phyloP scores from a whole-genome alignment of 495 filamentous ascomycete species.

The Lophiotrema nucula region DNA sequence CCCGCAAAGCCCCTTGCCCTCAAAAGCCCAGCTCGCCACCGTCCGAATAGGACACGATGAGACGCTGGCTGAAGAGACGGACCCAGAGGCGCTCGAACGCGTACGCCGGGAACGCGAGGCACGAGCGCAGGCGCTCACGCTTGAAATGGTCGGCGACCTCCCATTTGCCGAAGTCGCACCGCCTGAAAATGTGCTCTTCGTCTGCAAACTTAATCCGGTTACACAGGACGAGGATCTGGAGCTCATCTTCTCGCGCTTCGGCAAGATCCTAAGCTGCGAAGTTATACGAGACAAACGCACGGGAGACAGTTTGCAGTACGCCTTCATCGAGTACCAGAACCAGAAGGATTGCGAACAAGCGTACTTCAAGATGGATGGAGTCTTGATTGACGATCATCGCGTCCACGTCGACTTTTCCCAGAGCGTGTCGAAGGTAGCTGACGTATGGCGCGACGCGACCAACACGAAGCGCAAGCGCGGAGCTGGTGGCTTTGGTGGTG shows the following conservation, averaged over 20 bases:
- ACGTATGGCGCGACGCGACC: conserved; percentile 85
- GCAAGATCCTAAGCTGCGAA: conserved; percentile 92
- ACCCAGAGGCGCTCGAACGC: conserved; percentile 76
- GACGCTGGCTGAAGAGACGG: conserved; percentile 69
- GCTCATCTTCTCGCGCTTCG: conserved; percentile 95
- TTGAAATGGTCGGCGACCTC: conserved; percentile 97
- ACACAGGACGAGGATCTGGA: conserved; percentile 94
- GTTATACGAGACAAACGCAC: conserved; percentile 94
- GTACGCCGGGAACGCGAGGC: conserved; percentile 85
- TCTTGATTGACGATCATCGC: conserved; percentile 93
- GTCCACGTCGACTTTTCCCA: conserved; percentile 99
- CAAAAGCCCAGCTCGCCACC: conserved; percentile 81
- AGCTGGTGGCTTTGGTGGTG: conserved; percentile 85
- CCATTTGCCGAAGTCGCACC: conserved; percentile 98
- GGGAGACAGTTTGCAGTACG: conserved; percentile 93
- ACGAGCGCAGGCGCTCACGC: conserved; percentile 85
- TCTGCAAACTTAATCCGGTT: conserved; percentile 97
- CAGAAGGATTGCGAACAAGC: conserved; percentile 91
- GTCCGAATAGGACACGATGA: conserved; percentile 91
- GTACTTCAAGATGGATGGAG: conserved; percentile 97
- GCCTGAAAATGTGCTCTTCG: conserved; percentile 94
- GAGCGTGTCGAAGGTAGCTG: conserved; percentile 85
- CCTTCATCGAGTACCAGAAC: conserved; percentile 95
- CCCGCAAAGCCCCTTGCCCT: conserved; percentile 75
- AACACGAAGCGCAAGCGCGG: conserved; percentile 72